Conservation (phyloP, 805 yeast genomes). For the Candida awuae region DNA sequence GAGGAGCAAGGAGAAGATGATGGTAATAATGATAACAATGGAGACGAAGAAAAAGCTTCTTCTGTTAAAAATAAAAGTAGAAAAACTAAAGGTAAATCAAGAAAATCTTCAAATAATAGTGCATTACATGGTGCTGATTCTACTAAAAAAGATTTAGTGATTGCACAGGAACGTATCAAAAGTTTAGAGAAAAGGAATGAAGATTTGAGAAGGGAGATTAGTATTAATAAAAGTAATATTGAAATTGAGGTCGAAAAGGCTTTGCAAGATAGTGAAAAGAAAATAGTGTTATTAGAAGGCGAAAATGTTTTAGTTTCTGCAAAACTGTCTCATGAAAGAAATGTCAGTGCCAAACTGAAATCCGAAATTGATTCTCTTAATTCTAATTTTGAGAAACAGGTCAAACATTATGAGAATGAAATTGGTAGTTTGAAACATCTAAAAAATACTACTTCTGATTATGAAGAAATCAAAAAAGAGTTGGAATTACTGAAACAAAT, state of each 20-base stretch:
- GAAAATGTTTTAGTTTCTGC: slow-evolving; percentile 61
- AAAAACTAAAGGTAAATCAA: no score
- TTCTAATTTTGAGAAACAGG: slow-evolving; percentile 38
- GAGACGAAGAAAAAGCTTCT: no score
- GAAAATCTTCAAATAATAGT: slow-evolving; percentile 43
- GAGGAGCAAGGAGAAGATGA: no score
- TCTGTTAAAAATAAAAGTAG: no score
- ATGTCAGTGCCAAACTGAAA: slow-evolving; percentile 19
- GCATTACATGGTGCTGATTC: slow-evolving; percentile 28
- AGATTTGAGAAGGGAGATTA: slow-evolving; percentile 58
- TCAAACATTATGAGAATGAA: slow-evolving; percentile 42
- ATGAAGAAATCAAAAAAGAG: slow-evolving; percentile 75
- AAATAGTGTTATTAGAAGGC: slow-evolving; percentile 50
- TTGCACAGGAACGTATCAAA: slow-evolving; percentile 54
- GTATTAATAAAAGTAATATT: slow-evolving; percentile 40
- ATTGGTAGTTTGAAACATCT: slow-evolving; percentile 41
- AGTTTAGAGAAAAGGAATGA: slow-evolving; percentile 76
- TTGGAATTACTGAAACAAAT: slow-evolving; percentile 63
- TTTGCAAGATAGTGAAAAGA: slow-evolving; percentile 36
- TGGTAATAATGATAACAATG: slow-evolving; percentile 9
- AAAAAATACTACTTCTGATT: slow-evolving; percentile 51
- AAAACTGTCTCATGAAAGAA: slow-evolving; percentile 44
- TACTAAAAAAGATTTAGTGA: slow-evolving; percentile 67
- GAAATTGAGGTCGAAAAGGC: slow-evolving; percentile 36
- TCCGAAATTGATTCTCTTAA: slow-evolving; percentile 24